Evolutionary conservation across 768 basidiomycete genomes (phyloP).

Genomic region (Termitomyces sp.): DNA sequence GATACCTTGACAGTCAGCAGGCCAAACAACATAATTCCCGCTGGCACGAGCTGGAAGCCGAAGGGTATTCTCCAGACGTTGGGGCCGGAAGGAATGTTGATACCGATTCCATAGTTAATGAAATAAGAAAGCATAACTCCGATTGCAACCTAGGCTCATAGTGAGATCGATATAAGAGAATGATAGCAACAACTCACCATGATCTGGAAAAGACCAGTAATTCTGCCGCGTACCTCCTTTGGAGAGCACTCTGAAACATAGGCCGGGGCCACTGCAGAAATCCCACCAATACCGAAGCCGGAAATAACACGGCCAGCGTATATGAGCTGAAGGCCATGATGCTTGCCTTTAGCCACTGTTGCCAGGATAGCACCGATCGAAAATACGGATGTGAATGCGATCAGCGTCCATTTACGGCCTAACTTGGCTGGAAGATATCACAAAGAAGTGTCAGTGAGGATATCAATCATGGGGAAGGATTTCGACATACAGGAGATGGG

Average conservation of each 20-base stretch:
- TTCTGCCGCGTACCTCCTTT: conserved; percentile 79
- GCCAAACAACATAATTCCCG: conserved; percentile 60
- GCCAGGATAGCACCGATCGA: conserved; percentile 68
- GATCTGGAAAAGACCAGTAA: conserved; percentile 84
- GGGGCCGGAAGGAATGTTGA: conserved; percentile 41
- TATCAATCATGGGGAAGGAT: background rate
- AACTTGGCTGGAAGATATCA: conserved; percentile 38
- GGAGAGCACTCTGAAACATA: conserved; percentile 87
- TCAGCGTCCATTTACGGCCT: conserved; percentile 61
- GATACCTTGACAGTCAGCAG: conserved; percentile 58
- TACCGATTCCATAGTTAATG: conserved; percentile 61
- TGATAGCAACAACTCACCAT: conserved; percentile 39
- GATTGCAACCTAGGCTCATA: conserved; percentile 44
- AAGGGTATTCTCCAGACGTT: conserved; percentile 70
- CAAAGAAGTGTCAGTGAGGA: background rate
- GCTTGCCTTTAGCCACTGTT: conserved; percentile 52
- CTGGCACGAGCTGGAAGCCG: conserved; percentile 64
- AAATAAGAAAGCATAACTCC: conserved; percentile 87
- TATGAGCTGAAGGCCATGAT: conserved; percentile 58
- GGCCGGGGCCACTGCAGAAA: conserved; percentile 78
- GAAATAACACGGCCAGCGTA: conserved; percentile 79
- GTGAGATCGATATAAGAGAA: background rate
- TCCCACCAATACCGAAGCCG: conserved; percentile 78
- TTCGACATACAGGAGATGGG: conserved; percentile 56
- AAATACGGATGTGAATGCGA: conserved; percentile 61